Evolutionary conservation across 352 stramenopile genomes (phyloP), one percentile per base, ranked within the genome.

Genomic region (Globisporangium lucens): DNA sequence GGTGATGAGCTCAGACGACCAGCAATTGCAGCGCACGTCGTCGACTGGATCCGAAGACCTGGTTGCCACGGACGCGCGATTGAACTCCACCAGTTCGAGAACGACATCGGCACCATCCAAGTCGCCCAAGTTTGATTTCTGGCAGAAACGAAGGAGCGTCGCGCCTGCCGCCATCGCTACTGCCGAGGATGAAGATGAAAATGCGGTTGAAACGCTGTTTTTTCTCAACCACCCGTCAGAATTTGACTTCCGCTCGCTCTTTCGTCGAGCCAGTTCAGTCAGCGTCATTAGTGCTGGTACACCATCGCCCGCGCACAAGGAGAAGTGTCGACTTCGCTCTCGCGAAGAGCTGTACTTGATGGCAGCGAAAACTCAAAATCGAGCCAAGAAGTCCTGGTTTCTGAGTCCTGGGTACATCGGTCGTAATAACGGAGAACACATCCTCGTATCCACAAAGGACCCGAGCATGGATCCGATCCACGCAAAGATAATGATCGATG

Each of bases 311-410:
- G 20, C 27, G 5, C 58, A 66, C 10, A 52, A 56, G 49, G 59
- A 71, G 17, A 71, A 66, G 30, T 73, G 76, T 30, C 73, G 75
- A 10, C 65, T 91, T 5, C 76, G 83, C 0, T 68, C 69, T 15
- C 78, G 76, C 29, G 83, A 89, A 67, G 83, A 91, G 61, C 57
- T 91, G 6, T 91, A 81, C 49, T 62, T 91, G 8, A 74, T 89
- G 9, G 59, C 82, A 7, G 63, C 73, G 9, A 82, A 82, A 33
- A 75, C 68, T 1, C 52, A 63, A 24, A 67, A 64, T 1, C 72
- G 79, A 24, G 62, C 66, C 9, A 77, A 83, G 46, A 88, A 86
- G 43, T 75, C 83, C 4, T 93, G 85, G 82, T 89, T 87, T 59
- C 70, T 93, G 33, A 69, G 63, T n/a, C 57, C 72, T 30, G 85